phyloP scores from a whole-genome alignment of 306 rosid genomes.

The Acacia melanoxylon region DNA sequence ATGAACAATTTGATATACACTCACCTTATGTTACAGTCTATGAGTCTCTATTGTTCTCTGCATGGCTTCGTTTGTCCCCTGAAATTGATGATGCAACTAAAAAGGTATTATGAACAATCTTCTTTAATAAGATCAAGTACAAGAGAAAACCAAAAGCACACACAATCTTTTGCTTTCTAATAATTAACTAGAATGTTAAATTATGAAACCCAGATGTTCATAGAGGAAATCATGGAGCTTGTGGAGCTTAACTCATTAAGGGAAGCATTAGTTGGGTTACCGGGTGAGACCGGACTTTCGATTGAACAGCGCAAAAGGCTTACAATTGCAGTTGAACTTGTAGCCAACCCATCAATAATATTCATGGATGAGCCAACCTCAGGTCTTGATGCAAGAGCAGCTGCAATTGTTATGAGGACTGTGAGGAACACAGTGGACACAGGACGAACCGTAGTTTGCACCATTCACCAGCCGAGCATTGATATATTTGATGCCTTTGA shows the following conservation, averaged over 20 bases:
- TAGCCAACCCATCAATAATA: conserved; percentile 90
- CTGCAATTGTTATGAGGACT: conserved; percentile 94
- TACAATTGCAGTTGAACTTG: conserved; percentile 88
- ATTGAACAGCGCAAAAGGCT: conserved; percentile 88
- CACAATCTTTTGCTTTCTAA: background rate
- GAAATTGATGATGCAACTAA: conserved; percentile 67
- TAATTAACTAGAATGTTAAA: background rate
- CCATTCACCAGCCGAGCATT: conserved; percentile 96
- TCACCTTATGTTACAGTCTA: conserved; percentile 85
- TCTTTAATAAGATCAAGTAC: background rate
- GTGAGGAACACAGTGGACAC: conserved; percentile 93
- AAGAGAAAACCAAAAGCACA: background rate
- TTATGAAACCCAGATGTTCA: conserved; percentile 59
- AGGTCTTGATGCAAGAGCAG: conserved; percentile 96
- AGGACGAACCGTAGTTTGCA: conserved; percentile 90
- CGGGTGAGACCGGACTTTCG: conserved; percentile 77
- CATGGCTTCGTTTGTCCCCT: conserved; percentile 75
- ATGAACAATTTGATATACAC: conserved; percentile 91
- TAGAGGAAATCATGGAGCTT: conserved; percentile 90
- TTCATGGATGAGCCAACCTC: conserved; percentile 99
- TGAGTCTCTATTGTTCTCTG: conserved; percentile 76
- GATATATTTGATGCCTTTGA: conserved; percentile 94
- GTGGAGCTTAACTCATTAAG: conserved; percentile 76
- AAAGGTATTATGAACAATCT: conserved; percentile 40
- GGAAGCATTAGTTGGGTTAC: conserved; percentile 78